phyloP scores from a whole-genome alignment of 2,329 filamentous ascomycete species.

The Fusarium dlaminii region DNA sequence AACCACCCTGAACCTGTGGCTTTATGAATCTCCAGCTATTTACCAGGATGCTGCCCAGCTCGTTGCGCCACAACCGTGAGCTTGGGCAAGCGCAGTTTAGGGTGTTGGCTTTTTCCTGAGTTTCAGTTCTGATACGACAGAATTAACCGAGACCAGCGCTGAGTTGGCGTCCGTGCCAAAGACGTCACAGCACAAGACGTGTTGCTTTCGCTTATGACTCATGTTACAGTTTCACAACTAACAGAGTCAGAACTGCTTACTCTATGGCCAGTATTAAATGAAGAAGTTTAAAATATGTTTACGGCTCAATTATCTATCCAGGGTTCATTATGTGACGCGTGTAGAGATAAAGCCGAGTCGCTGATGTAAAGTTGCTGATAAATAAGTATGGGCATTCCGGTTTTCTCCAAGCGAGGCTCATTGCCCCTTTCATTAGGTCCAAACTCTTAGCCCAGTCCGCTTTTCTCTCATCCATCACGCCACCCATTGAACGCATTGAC shows the following conservation, averaged over 20 bases:
- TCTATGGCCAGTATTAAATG: not conserved
- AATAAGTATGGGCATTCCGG: not conserved
- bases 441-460: not conserved
- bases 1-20: not conserved
- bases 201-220: not conserved
- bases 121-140: not conserved
- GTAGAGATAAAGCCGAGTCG: not conserved
- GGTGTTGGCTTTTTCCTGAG: not conserved
- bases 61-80: not conserved
- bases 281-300: not conserved
- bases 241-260: too few relatives aligned
- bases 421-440: not conserved
- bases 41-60: not conserved
- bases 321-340: not conserved
- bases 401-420: not conserved
- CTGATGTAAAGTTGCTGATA: not conserved
- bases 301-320: not conserved
- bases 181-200: not conserved
- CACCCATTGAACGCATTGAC: not conserved
- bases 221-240: not conserved
- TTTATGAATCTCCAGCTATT: not conserved
- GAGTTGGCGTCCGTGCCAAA: not conserved
- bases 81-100: not conserved
- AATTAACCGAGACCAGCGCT: not conserved
- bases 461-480: not conserved